These are phyloP conservation scores for Aspergillus tubingensis DNA, from an alignment of 2,329 filamentous ascomycete genomes.

Conservation along the genomic window DNA sequence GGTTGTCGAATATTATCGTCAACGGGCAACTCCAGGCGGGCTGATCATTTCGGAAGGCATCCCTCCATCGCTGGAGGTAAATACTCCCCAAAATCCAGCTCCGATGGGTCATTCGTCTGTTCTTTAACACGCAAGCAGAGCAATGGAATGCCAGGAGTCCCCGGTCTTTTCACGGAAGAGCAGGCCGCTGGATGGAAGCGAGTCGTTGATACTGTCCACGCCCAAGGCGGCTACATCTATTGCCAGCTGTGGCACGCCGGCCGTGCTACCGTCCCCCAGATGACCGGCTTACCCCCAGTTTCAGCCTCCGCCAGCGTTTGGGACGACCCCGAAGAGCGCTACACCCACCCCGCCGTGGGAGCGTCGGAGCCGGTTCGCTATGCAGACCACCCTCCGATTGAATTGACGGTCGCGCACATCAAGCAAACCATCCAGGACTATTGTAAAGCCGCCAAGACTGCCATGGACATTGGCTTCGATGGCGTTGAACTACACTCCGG, in stretches of 20 bases:
- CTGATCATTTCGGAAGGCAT: constrained; percentile 42
- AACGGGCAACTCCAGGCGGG: constrained; percentile 41
- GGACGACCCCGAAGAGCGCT: constrained; percentile 48
- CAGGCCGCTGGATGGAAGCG: constrained; percentile 55
- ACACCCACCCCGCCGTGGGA: constrained; percentile 42
- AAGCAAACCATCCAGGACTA: constrained; percentile 48
- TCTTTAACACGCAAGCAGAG: constrained; percentile 25
- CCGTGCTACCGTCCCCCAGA: constrained; percentile 46
- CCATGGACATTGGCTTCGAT: constrained; percentile 58
- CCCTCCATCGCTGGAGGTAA: constrained; percentile 43
- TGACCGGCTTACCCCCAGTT: constrained; percentile 43
- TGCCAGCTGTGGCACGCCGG: constrained; percentile 50
- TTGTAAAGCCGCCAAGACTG: constrained; percentile 49
- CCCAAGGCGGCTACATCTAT: constrained; percentile 52
- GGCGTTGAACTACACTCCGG: constrained; percentile 54
- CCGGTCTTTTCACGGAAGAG: constrained; percentile 36
- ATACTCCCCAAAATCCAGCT: constrained; percentile 19
- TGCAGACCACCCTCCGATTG: constrained; percentile 47
- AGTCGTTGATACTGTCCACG: constrained; percentile 54
- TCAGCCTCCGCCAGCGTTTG: constrained; percentile 48
- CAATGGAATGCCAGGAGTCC: constrained; percentile 42
- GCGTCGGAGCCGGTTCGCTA: constrained; percentile 41
- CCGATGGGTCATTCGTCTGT: neutral
- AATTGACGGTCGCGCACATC: constrained; percentile 50
- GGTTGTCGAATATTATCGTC: constrained; percentile 43